Evolutionary conservation across 352 stramenopile species (phyloP), one percentile per base, ranked within the genome.

Genomic region (Phytophthora sp.): DNA sequence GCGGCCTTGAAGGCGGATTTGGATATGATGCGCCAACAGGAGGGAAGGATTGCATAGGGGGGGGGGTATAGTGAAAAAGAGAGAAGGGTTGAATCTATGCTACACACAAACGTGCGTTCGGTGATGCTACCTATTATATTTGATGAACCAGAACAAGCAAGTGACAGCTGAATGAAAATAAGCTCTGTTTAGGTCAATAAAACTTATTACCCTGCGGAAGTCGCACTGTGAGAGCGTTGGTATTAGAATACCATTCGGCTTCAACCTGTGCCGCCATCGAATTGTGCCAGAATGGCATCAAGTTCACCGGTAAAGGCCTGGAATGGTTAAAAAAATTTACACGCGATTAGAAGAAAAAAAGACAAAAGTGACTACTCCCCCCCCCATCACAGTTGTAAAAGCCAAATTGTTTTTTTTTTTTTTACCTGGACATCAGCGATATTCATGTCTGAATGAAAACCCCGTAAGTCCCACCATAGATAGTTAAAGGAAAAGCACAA

Each of bases 271-370:
- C 29, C 30, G 26, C 11, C 44, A 30, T 80, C 69, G 35, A 89
- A 86, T 29, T 86, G 77, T 6, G 78, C 78, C 5, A 89, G 65
- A 11, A 90, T 71, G 6, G 55, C 72, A 67, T 90, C 76, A n/a
- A 90, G 26, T 2, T 83, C 79, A 12, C 62, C 68, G 0, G 77
- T 68, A 44, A 78, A 88, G 1, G 70, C 47, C 77, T 89, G 33
- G 4, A 31, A 35, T 20, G 18, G 23, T 49, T 16, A 56, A 44
- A 20, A 39, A 12, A 60, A 11, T n/a, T n/a, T n/a, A n/a, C 6
- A 6, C 26, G n/a, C 18, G 11, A 20, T 41, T 39, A 57, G 50
- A 36, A 57, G 2, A 57, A 31, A 16, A 45, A 16, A 18, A 12
- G 16, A 24, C n/a, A n/a, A n/a, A n/a, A n/a, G n/a, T n/a, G n/a